Percentiles rank a stretch among this genome's conserved stretches.
Evolutionary conservation across 257 asterid genomes (phyloP).

Genomic region (Catharanthus roseus): DNA sequence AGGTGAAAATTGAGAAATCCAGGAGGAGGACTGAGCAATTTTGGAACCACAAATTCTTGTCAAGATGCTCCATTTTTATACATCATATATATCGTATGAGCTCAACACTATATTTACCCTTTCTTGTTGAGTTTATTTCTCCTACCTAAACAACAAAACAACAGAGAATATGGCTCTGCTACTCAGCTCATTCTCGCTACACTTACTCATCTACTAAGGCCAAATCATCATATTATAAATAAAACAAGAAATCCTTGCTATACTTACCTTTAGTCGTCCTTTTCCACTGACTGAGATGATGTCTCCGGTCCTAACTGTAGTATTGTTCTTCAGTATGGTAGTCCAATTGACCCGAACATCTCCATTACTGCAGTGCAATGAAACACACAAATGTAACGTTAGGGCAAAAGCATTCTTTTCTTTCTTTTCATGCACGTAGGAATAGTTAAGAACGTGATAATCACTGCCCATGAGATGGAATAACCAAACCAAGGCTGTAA

Average conservation of each 20-base stretch:
- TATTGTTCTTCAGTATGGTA: slow-evolving; percentile 58
- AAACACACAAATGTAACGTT: background rate
- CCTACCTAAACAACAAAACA: slow-evolving; percentile 48
- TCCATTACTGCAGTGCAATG: slow-evolving; percentile 49
- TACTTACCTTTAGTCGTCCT: slow-evolving; percentile 72
- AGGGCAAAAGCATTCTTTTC: background rate
- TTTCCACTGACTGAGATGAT: slow-evolving; percentile 69
- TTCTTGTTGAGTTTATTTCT: slow-evolving; percentile 63
- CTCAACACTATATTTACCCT: slow-evolving; percentile 77
- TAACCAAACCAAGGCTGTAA: background rate
- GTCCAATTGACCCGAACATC: slow-evolving; percentile 91
- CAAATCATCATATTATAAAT: too few relatives aligned
- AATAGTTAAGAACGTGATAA: background rate
- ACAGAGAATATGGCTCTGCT: background rate
- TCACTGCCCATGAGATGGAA: background rate
- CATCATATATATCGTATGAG: slow-evolving; percentile 58
- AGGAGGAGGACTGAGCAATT: background rate
- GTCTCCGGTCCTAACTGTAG: slow-evolving; percentile 62
- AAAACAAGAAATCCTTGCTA: background rate
- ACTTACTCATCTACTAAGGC: background rate
- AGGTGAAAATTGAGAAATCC: background rate
- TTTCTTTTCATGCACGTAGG: background rate
- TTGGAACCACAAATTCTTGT: background rate
- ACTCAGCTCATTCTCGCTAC: background rate
- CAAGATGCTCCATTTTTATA: background rate